These are phyloP conservation scores for Yamadazyma spencermartinsiae DNA, from an alignment of 1,139 yeast species.

Conservation along the genomic window DNA sequence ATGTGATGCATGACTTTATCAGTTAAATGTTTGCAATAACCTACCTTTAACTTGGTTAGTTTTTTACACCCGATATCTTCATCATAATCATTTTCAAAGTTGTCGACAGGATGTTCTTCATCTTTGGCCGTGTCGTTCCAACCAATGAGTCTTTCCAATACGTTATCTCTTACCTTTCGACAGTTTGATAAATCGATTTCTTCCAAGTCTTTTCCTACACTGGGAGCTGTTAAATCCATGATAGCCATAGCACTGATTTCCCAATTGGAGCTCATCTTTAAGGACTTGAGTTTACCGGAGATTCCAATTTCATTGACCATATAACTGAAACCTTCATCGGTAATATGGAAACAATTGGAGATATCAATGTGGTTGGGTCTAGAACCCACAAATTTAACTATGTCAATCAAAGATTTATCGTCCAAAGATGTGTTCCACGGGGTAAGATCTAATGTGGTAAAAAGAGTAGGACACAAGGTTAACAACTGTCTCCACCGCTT, in stretches of 20 bases:
- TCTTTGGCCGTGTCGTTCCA: constrained; percentile 27
- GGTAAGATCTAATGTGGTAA: constrained; percentile 52
- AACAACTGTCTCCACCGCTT: constrained; percentile 67
- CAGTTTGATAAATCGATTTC: constrained; percentile 71
- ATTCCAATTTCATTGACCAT: constrained; percentile 72
- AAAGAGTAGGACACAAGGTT: constrained; percentile 55
- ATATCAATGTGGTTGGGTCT: constrained; percentile 63
- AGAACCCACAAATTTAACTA: constrained; percentile 69
- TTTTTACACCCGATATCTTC: constrained; percentile 56
- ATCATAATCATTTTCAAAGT: constrained; percentile 15
- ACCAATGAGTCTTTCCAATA: constrained; percentile 65
- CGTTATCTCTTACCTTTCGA: constrained; percentile 70
- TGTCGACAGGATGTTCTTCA: constrained; percentile 6
- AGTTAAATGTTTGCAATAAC: constrained; percentile 74
- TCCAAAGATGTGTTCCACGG: constrained; percentile 62
- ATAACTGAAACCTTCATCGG: constrained; percentile 72
- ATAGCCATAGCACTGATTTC: constrained; percentile 78
- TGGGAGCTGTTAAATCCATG: constrained; percentile 70
- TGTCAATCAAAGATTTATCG: constrained; percentile 55
- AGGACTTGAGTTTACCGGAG: constrained; percentile 52
- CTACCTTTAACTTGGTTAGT: constrained; percentile 53
- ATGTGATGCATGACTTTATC: constrained; percentile 67
- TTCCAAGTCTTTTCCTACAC: constrained; percentile 58
- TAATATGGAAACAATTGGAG: constrained; percentile 73
- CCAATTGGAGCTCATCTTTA: constrained; percentile 73